These are phyloP conservation scores for Niebla homalea DNA, from an alignment of 495 filamentous ascomycete genomes.

Conservation along the genomic window DNA sequence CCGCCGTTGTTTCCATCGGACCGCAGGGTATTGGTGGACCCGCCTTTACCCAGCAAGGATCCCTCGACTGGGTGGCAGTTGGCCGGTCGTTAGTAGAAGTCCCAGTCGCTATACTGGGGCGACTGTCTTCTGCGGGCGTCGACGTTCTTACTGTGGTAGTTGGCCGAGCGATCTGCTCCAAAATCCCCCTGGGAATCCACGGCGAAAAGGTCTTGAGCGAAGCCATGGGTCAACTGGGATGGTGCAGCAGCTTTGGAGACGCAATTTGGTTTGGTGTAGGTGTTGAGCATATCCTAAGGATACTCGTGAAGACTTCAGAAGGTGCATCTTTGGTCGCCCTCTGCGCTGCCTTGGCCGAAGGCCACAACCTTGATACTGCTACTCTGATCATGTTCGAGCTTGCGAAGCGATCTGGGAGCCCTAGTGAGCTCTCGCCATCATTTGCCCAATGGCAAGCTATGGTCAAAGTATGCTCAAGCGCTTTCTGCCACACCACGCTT, in stretches of 20 bases:
- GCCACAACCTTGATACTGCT: neutral
- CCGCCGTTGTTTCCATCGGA: too few species aligned
- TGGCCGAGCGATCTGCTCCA: neutral
- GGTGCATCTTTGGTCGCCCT: neutral
- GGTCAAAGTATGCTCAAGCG: neutral
- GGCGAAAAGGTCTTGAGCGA: too few species aligned
- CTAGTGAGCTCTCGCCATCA: neutral
- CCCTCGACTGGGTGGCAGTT: constrained; percentile 1
- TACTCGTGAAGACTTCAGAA: constrained; percentile 1
- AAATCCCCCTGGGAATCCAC: neutral
- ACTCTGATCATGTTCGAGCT: neutral
- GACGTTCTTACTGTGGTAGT: constrained; percentile 1
- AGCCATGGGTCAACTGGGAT: neutral
- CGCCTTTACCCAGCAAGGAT: too few species aligned
- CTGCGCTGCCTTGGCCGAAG: neutral
- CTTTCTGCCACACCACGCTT: neutral
- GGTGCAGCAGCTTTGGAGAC: neutral
- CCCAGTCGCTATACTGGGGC: neutral
- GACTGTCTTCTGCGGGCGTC: constrained; percentile 1
- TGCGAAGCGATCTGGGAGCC: neutral
- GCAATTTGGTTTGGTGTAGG: constrained; percentile 3
- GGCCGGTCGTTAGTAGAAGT: neutral
- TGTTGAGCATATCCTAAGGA: neutral
- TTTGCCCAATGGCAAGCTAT: constrained; percentile 1
- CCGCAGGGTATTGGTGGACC: too few species aligned